Evolutionary conservation across 345 rosid genomes (phyloP), one percentile per base, ranked within the genome.

Genomic region (Eutrema yunnanense): DNA sequence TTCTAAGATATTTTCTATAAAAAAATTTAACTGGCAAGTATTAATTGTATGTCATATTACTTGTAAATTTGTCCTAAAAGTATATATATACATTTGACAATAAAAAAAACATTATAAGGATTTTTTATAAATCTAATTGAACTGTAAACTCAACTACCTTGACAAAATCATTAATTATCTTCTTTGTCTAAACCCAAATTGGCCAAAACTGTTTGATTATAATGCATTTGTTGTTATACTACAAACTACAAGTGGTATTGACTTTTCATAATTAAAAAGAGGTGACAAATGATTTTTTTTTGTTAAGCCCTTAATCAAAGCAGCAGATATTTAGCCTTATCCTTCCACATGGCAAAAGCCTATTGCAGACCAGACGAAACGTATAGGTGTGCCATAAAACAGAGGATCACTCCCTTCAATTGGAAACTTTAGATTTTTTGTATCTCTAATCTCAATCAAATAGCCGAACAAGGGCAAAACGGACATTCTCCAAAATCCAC

Each of bases 381-480:
- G 33, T 34, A n/a, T 0, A 56, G 6, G 29, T 57, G n/a, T 3
- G 9, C 12, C 44, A 4, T 1, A 73, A 22, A 47, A 30, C 78
- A 73, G 46, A 19, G 0, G 78, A 73, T 73, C 11, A 57, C 1
- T 0, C 8, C 44, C 60, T 37, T 0, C 0, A 16, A 16, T 16
- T 16, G 16, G 16, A 16, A 16, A 16, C 16, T 16, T 16, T 16
- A 16, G 16, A 16, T 16, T 16, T 16, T n/a, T n/a, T n/a, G n/a
- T n/a, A n/a, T n/a, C n/a, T n/a, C n/a, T n/a, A n/a, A n/a, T n/a
- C n/a, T n/a, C n/a, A n/a, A n/a, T n/a, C 65, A 38, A 5, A 47
- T 8, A 47, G 72, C 78, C 78, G 78, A 71, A 61, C 68, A 61
- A 46, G 78, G 73, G 41, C 40, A 66, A 59, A 74, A 58, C 16